Evolutionary conservation across 2,329 filamentous ascomycete species (phyloP).

Genomic region (Colletotrichum euphorbiae): DNA sequence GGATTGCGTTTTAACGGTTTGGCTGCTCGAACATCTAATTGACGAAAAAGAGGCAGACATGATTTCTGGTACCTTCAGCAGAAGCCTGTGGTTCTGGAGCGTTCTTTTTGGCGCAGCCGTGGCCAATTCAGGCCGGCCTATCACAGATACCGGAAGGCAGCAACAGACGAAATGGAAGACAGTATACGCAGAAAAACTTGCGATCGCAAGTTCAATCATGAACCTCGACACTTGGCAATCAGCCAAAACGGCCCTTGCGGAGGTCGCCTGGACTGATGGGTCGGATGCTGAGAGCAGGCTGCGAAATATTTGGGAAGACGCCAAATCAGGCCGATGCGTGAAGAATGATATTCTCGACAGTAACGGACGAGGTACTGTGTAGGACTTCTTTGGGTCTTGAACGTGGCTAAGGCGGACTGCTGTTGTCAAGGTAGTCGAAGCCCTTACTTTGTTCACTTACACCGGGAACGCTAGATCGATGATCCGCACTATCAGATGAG

Average conservation of each 20-base stretch:
- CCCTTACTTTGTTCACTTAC: background rate
- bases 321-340: slow-evolving; percentile 44
- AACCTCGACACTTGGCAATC: slow-evolving; percentile 53
- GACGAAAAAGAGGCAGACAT: slow-evolving; percentile 55
- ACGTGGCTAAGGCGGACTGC: too few species aligned
- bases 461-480: background rate
- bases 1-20: slow-evolving; percentile 57
- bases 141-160: slow-evolving; percentile 50
- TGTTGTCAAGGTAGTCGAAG: background rate
- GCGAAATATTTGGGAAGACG: slow-evolving; percentile 55
- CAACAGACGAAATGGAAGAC: slow-evolving; percentile 53
- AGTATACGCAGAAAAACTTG: slow-evolving; percentile 56
- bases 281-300: slow-evolving; percentile 55
- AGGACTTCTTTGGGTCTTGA: background rate
- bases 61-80: slow-evolving; percentile 55
- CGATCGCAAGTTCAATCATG: slow-evolving; percentile 52
- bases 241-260: slow-evolving; percentile 51
- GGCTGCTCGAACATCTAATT: slow-evolving; percentile 59
- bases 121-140: slow-evolving; percentile 52
- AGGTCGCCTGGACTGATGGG: slow-evolving; percentile 55
- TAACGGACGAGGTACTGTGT: background rate
- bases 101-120: slow-evolving; percentile 59
- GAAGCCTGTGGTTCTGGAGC: slow-evolving; percentile 59
- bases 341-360: background rate
- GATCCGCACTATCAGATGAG: background rate